Percentiles rank a stretch among this genome's conserved stretches.
These are phyloP conservation scores for Trichophyton rubrum DNA, from an alignment of 2,329 filamentous ascomycete genomes.

Conservation along the genomic window DNA sequence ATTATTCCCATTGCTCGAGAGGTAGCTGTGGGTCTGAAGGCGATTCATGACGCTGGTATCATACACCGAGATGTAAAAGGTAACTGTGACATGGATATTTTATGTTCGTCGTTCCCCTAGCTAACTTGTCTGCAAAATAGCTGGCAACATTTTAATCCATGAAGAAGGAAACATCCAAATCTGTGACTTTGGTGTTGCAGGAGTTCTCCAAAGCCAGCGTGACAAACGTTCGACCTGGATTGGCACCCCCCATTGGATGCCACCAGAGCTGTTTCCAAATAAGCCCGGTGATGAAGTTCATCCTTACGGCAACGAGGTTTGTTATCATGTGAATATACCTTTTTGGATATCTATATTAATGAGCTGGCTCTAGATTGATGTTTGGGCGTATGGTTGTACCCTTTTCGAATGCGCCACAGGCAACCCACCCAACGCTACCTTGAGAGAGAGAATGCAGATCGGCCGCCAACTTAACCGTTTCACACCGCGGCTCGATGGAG, in stretches of 20 bases:
- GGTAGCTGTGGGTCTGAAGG: conserved; percentile 48
- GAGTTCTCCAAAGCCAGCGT: conserved; percentile 46
- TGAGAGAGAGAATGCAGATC: conserved; percentile 37
- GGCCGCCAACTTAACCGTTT: conserved; percentile 33
- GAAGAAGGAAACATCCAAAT: conserved; percentile 52
- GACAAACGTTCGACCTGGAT: conserved; percentile 54
- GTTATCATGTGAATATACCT: conserved; percentile 6
- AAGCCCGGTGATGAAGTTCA: conserved; percentile 24
- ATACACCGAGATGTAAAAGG: conserved; percentile 55
- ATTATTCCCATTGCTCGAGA: conserved; percentile 54
- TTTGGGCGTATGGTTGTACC: conserved; percentile 41
- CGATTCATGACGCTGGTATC: conserved; percentile 52
- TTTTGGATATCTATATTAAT: conserved; percentile 5
- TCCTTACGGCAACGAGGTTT: conserved; percentile 37
- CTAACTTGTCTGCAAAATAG: conserved; percentile 20
- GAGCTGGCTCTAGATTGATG: conserved; percentile 29
- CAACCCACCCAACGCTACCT: conserved; percentile 36
- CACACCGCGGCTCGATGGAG: conserved; percentile 31
- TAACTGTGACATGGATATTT: conserved; percentile 17
- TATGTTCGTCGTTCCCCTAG: background rate
- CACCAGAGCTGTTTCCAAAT: conserved; percentile 44
- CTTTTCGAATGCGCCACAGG: conserved; percentile 39
- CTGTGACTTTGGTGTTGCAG: conserved; percentile 55
- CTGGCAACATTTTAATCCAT: conserved; percentile 51
- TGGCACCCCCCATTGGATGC: conserved; percentile 56